These are phyloP conservation scores for Pestalotiopsis sp. DNA, from an alignment of 2,329 filamentous ascomycete genomes.

Conservation along the genomic window DNA sequence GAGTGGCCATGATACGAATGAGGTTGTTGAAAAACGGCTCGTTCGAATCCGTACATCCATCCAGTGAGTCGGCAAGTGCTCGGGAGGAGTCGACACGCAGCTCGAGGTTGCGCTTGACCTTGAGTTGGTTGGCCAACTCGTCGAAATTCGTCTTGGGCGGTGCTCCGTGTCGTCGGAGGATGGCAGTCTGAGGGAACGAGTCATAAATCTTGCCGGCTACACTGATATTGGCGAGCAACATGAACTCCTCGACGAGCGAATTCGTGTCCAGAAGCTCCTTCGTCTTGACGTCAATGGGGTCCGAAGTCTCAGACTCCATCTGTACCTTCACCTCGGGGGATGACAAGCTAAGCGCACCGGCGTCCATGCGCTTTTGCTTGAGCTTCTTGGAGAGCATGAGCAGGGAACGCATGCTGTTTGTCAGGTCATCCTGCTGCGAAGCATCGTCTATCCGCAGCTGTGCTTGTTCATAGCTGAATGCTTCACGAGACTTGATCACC, in stretches of 20 bases:
- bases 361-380: conserved; percentile 93
- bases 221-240: conserved; percentile 96
- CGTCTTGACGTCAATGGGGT: conserved; percentile 93
- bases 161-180: conserved; percentile 87
- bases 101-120: conserved; percentile 79
- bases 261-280: conserved; percentile 95
- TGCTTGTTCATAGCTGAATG: conserved; percentile 96
- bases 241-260: conserved; percentile 97
- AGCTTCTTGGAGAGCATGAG: conserved; percentile 90
- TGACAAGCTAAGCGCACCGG: conserved; percentile 89
- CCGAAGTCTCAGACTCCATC: conserved; percentile 91
- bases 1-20: conserved; percentile 93
- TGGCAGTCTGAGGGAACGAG: conserved; percentile 90
- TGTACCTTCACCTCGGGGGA: conserved; percentile 98
- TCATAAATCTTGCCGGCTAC: conserved; percentile 89
- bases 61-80: conserved; percentile 90
- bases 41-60: conserved; percentile 73
- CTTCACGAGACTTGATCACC: conserved; percentile 93
- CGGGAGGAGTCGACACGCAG: conserved; percentile 84
- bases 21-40: conserved; percentile 99
- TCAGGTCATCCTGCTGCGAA: conserved; percentile 86
- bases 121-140: conserved; percentile 86
- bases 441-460: conserved; percentile 90
- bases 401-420: conserved; percentile 82
- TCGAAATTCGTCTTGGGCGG: conserved; percentile 97